Percentiles rank a stretch among this genome's conserved stretches.
phyloP scores from a whole-genome alignment of 2,329 filamentous ascomycete genomes.

The Pseudogymnoascus pannorum region DNA sequence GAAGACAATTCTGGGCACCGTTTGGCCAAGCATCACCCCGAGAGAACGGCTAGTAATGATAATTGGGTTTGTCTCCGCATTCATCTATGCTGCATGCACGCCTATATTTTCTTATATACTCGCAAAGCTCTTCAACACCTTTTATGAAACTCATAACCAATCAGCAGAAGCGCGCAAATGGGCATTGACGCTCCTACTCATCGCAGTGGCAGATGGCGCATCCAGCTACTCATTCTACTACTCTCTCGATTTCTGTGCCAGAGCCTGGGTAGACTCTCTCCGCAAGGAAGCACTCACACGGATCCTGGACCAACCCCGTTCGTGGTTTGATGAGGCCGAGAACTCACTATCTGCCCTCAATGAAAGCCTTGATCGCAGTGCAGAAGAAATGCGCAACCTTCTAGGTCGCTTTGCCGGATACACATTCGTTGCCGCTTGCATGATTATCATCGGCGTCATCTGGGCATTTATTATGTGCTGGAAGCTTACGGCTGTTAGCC shows the following conservation, averaged over 20 bases:
- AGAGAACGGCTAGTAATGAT: constrained; percentile 48
- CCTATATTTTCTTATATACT: constrained; percentile 73
- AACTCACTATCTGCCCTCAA: constrained; percentile 59
- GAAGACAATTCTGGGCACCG: constrained; percentile 53
- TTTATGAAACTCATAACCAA: constrained; percentile 45
- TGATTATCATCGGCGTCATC: constrained; percentile 59
- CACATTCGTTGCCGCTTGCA: constrained; percentile 56
- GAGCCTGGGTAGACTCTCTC: constrained; percentile 66
- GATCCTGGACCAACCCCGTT: constrained; percentile 66
- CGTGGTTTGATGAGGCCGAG: constrained; percentile 67
- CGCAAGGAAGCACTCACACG: constrained; percentile 60
- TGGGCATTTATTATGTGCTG: constrained; percentile 73
- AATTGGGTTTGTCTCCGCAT: constrained; percentile 51
- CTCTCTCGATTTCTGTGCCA: constrained; percentile 54
- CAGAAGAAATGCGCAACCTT: constrained; percentile 80
- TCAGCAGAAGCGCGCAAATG: constrained; percentile 39
- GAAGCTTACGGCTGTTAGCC: constrained; percentile 71
- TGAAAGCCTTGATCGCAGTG: constrained; percentile 69
- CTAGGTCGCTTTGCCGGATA: constrained; percentile 71
- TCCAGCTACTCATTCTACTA: constrained; percentile 62
- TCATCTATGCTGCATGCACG: constrained; percentile 58
- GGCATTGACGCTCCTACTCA: constrained; percentile 59
- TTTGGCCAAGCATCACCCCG: constrained; percentile 58
- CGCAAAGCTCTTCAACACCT: constrained; percentile 62
- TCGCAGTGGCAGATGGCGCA: constrained; percentile 60